phyloP scores from a whole-genome alignment of 345 rosid genomes.

The Hibiscus mutabilis region DNA sequence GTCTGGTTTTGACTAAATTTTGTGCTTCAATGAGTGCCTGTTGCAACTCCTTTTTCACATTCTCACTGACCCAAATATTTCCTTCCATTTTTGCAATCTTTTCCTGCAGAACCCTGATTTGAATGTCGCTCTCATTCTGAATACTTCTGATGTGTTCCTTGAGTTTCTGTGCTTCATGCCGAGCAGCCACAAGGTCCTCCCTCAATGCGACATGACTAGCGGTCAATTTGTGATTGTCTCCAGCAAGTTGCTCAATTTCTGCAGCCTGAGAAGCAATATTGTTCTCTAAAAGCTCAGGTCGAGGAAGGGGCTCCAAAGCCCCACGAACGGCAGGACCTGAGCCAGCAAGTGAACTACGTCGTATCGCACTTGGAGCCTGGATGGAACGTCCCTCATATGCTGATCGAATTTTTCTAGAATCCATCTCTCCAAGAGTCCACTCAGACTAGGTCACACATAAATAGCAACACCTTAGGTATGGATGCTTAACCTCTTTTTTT shows the following conservation, averaged over 20 bases:
- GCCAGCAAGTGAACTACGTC: slow-evolving; percentile 30
- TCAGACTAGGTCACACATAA: slow-evolving; percentile 1
- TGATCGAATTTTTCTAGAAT: slow-evolving; percentile 2
- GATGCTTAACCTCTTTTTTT: neutral
- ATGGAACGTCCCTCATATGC: slow-evolving; percentile 9
- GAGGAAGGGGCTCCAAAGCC: slow-evolving; percentile 26
- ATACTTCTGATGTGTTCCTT: slow-evolving; percentile 65
- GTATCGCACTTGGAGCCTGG: slow-evolving; percentile 29
- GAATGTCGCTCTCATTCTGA: slow-evolving; percentile 67
- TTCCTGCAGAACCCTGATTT: slow-evolving; percentile 55
- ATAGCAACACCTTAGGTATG: neutral
- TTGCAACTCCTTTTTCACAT: slow-evolving; percentile 57
- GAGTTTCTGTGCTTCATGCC: slow-evolving; percentile 49
- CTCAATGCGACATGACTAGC: slow-evolving; percentile 44
- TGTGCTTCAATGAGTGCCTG: slow-evolving; percentile 65
- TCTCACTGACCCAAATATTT: slow-evolving; percentile 50
- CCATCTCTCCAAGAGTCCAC: neutral
- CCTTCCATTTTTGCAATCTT: slow-evolving; percentile 58
- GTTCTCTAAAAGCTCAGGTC: slow-evolving; percentile 45
- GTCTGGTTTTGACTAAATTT: slow-evolving; percentile 48
- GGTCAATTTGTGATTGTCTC: slow-evolving; percentile 60
- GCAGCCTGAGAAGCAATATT: slow-evolving; percentile 71
- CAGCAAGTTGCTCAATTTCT: slow-evolving; percentile 56
- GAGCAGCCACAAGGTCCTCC: slow-evolving; percentile 49
- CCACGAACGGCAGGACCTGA: slow-evolving; percentile 19